Evolutionary conservation across 2,329 filamentous ascomycete genomes (phyloP).

Genomic region (Venturia aucupariae): DNA sequence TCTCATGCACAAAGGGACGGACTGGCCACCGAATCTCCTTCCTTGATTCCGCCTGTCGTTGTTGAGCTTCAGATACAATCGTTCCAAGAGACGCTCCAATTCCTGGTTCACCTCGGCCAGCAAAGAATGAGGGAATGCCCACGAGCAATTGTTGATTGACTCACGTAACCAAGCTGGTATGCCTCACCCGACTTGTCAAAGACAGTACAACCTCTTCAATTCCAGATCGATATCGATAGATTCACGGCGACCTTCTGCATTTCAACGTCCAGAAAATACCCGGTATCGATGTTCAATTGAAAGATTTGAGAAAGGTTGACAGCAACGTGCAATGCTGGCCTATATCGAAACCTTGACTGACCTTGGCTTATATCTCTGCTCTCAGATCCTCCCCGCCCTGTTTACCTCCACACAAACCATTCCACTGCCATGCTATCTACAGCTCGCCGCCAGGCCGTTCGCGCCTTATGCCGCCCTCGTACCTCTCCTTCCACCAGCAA

Average conservation of each 20-base stretch:
- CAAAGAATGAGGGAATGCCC: background rate
- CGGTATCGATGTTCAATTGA: background rate
- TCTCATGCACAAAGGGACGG: background rate
- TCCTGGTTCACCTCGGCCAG: background rate
- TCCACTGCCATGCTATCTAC: conserved; percentile 16
- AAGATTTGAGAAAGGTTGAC: no score
- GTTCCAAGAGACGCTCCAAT: background rate
- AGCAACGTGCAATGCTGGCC: background rate
- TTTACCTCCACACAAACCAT: background rate
- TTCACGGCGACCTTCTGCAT: background rate
- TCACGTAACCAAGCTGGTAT: background rate
- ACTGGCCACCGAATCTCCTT: background rate
- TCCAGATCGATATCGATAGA: background rate
- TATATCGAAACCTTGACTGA: background rate
- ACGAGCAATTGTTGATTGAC: background rate
- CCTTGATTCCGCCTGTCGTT: conserved; percentile 2
- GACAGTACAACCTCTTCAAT: background rate
- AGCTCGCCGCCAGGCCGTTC: conserved; percentile 14
- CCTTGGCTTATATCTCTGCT: background rate
- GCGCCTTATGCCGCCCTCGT: conserved; percentile 15
- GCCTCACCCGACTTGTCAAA: background rate
- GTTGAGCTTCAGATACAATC: background rate
- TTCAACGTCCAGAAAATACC: background rate
- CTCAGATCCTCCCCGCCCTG: background rate
- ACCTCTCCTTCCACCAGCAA: conserved; percentile 12